Evolutionary conservation across 139 green algal genomes (phyloP).

Genomic region (Chara braunii): DNA sequence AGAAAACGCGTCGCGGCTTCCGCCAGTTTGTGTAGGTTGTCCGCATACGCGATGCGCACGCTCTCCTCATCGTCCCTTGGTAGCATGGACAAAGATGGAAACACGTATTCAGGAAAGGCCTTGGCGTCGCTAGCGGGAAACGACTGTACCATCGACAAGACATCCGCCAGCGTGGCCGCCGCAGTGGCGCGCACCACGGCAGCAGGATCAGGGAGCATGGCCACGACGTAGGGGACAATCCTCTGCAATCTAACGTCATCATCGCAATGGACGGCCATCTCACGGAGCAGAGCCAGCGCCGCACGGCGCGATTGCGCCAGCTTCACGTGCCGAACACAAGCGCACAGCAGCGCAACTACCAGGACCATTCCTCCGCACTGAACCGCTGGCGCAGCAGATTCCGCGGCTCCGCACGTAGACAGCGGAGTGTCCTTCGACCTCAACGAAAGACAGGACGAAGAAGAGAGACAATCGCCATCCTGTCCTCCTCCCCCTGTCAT

Average conservation of each 20-base stretch:
- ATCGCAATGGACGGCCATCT: slow-evolving; percentile 46
- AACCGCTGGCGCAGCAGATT: neutral
- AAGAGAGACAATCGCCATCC: neutral
- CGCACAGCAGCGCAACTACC: slow-evolving; percentile 73
- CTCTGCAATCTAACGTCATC: slow-evolving; percentile 61
- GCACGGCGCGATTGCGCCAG: slow-evolving; percentile 56
- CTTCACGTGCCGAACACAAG: slow-evolving; percentile 58
- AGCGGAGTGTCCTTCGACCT: neutral
- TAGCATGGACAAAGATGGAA: slow-evolving; percentile 77
- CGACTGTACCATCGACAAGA: slow-evolving; percentile 27
- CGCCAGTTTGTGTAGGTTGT: slow-evolving; percentile 53
- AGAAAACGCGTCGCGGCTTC: slow-evolving; percentile 60
- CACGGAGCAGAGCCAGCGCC: slow-evolving; percentile 57
- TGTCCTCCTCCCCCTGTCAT: slow-evolving; percentile 3
- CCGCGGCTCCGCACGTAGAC: neutral
- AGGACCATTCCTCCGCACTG: slow-evolving; percentile 33
- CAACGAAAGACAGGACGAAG: neutral
- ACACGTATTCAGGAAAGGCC: slow-evolving; percentile 85
- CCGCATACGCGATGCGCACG: slow-evolving; percentile 68
- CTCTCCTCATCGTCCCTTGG: slow-evolving; percentile 73
- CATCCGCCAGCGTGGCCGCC: slow-evolving; percentile 33
- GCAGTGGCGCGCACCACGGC: slow-evolving; percentile 38
- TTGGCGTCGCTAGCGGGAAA: slow-evolving; percentile 43
- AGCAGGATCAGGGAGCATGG: slow-evolving; percentile 47
- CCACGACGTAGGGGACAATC: slow-evolving; percentile 74